Conservation (phyloP, 2,329 filamentous ascomycete genomes). For the Colletotrichum sp. region DNA sequence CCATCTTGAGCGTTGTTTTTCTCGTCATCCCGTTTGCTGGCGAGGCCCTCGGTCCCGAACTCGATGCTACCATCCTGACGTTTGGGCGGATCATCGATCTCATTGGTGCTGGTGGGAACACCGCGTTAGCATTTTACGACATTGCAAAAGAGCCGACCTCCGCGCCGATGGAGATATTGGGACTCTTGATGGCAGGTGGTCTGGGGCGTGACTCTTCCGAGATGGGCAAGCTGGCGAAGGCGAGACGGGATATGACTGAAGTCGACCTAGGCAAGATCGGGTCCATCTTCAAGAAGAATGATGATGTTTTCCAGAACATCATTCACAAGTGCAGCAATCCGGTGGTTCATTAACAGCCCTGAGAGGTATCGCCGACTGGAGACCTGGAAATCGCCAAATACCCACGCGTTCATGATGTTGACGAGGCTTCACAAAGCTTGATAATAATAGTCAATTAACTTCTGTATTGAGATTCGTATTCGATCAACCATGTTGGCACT, state of each 20-base stretch:
- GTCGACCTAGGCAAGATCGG: background rate
- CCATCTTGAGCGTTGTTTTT: background rate
- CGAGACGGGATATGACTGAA: background rate
- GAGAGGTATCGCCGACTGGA: too few relatives aligned
- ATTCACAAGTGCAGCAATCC: background rate
- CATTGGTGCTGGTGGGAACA: background rate
- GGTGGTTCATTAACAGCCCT: background rate
- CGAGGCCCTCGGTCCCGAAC: background rate
- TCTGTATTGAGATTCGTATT: too few relatives aligned
- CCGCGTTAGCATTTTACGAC: background rate
- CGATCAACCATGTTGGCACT: too few relatives aligned
- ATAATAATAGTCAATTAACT: too few relatives aligned
- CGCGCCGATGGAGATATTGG: constrained; percentile 2
- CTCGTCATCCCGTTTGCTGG: background rate
- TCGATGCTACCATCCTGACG: background rate
- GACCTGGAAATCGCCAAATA: too few relatives aligned
- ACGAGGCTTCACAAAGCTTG: too few relatives aligned
- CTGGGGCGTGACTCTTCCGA: background rate
- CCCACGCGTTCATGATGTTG: too few relatives aligned
- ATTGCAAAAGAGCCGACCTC: background rate
- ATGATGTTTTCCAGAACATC: background rate
- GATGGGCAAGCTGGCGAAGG: background rate
- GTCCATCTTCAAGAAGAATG: background rate
- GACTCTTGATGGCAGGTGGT: background rate
- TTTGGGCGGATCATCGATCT: background rate